phyloP scores from a whole-genome alignment of 169 alveolate species.

The Plasmodium malariae region DNA sequence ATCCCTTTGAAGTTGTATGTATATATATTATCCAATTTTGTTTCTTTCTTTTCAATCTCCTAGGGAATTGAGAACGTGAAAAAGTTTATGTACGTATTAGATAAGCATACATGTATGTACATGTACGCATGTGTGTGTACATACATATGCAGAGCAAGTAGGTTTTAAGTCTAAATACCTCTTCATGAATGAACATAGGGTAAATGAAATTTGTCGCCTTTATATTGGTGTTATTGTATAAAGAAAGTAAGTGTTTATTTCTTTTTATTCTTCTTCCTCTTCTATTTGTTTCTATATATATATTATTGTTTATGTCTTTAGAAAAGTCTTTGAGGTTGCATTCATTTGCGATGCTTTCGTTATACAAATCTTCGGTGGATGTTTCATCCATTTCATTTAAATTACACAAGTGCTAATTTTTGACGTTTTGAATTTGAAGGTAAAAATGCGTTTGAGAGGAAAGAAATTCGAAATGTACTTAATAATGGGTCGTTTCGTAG shows the following conservation, averaged over 20 bases:
- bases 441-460: slow-evolving; percentile 17
- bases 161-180: slow-evolving; percentile 48
- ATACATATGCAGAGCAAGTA: no score
- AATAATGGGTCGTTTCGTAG: slow-evolving; percentile 4
- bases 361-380: slow-evolving; percentile 63
- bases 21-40: slow-evolving; percentile 78
- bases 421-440: slow-evolving; percentile 10
- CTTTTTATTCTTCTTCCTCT: slow-evolving; percentile 70
- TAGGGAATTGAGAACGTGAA: background rate
- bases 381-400: slow-evolving; percentile 25
- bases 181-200: slow-evolving; percentile 83
- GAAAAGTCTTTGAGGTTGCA: slow-evolving; percentile 32
- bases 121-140: background rate
- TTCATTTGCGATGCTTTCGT: slow-evolving; percentile 21
- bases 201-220: slow-evolving; percentile 81
- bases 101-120: background rate
- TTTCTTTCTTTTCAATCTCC: slow-evolving; percentile 77
- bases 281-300: slow-evolving; percentile 73
- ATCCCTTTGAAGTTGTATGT: slow-evolving; percentile 77
- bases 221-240: slow-evolving; percentile 78
- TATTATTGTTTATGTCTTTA: slow-evolving; percentile 48
- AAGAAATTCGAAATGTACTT: slow-evolving; percentile 29
- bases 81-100: background rate
- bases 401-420: slow-evolving; percentile 28
- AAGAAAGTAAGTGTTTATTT: slow-evolving; percentile 50